phyloP scores from a whole-genome alignment of 495 filamentous ascomycete species.

The Melanomma pulvis-pyrius region DNA sequence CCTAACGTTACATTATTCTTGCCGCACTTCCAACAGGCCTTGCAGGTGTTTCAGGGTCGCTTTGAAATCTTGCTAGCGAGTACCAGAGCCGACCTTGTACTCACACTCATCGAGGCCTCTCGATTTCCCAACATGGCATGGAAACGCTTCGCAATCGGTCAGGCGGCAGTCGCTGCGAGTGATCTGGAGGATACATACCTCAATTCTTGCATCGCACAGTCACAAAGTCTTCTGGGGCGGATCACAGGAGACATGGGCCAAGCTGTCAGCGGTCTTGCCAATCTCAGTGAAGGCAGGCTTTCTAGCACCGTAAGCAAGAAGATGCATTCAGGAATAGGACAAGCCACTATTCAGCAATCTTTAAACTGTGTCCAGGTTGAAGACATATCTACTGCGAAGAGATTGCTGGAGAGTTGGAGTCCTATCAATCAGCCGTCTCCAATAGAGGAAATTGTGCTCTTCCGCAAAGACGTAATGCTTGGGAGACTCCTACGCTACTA shows the following conservation, averaged over 20 bases:
- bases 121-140: constrained; percentile 1
- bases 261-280: neutral
- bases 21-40: neutral
- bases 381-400: neutral
- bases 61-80: neutral
- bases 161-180: neutral
- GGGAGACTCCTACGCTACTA: neutral
- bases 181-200: neutral
- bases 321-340: neutral
- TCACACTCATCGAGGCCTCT: neutral
- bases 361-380: constrained; percentile 1
- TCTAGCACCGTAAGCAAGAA: neutral
- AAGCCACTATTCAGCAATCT: constrained; percentile 2
- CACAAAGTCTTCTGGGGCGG: neutral
- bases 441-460: neutral
- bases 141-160: constrained; percentile 1
- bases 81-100: neutral
- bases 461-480: neutral
- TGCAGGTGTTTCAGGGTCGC: neutral
- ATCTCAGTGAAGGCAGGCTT: neutral
- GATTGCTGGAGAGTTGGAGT: neutral
- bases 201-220: constrained; percentile 1
- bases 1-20: neutral
- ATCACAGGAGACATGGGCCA: neutral
- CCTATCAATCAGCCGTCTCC: neutral